These are phyloP conservation scores for Soucietia sequanensis DNA, from an alignment of 805 yeast species.

Conservation along the genomic window DNA sequence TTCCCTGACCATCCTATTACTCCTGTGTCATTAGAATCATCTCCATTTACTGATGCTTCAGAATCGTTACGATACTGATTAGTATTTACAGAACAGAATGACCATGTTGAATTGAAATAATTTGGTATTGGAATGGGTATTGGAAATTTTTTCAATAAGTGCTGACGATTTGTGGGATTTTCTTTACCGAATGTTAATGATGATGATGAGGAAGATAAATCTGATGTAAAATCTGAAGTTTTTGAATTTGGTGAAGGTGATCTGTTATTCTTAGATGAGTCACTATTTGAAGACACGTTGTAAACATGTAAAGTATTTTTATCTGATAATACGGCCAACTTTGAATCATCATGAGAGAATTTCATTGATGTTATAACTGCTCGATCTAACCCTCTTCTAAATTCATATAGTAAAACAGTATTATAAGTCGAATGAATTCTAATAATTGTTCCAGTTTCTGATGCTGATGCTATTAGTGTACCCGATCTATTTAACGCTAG, in stretches of 20 bases:
- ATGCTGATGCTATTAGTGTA: constrained; percentile 73
- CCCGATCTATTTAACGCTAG: constrained; percentile 65
- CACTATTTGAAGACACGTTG: constrained; percentile 42
- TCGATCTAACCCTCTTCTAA: constrained; percentile 85
- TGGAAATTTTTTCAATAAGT: constrained; percentile 62
- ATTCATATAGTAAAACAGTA: constrained; percentile 74
- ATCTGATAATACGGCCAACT: constrained; percentile 83
- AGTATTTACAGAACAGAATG: constrained; percentile 72
- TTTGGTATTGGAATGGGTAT: constrained; percentile 56
- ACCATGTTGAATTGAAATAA: constrained; percentile 85
- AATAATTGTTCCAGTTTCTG: constrained; percentile 78
- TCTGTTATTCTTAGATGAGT: too few species aligned
- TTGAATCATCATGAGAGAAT: constrained; percentile 73
- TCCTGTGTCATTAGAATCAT: constrained; percentile 26
- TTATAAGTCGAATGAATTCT: constrained; percentile 68
- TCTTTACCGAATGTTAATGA: constrained; percentile 1
- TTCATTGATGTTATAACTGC: constrained; percentile 81
- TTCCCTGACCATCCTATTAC: constrained; percentile 73
- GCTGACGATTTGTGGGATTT: constrained; percentile 51
- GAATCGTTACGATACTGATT: constrained; percentile 32
- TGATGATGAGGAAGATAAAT: constrained; percentile 6
- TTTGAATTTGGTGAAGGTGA: constrained; percentile 2
- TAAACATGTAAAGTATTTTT: constrained; percentile 87
- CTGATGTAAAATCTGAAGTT: constrained; percentile 8
- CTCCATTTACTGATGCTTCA: constrained; percentile 1